Evolutionary conservation across 176 grass and related monocot species (phyloP), one percentile per base, ranked within the genome.

Genomic region (Tuctoria greenei): DNA sequence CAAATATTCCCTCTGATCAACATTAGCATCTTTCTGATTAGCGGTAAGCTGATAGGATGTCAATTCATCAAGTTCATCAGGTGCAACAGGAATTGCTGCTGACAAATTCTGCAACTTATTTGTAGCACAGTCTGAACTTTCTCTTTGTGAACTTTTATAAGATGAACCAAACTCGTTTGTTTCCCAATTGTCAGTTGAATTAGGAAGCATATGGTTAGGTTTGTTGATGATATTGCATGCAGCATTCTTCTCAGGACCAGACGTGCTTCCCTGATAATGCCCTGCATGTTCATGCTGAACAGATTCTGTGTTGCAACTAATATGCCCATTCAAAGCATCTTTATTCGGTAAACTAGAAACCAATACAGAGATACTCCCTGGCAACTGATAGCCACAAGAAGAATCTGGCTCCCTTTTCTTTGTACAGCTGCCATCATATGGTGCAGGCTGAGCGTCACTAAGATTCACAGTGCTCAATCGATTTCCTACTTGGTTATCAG

Each of bases 21-120:
- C n/a, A 79, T 27, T 47, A 82, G 68, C 77, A 10, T 76, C n/a
- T 86, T 86, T 55, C 13, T 52, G 9, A 57, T 25, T 25, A 25
- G 54, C 10, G 21, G 3, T 13, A 57, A 21, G 55, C 76, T 88
- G 75, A 72, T 86, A 41, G 12, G 59, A 78, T 72, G 43, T 66
- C 27, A 86, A 82, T 44, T 86, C 87, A 84, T 87, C 81, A 72
- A 87, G 79, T 67, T 76, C 78, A 34, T 86, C 82, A 31, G 75
- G 52, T 51, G 57, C 42, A 2, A 40, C 59, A 38, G 73, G 67
- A 72, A 72, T 61, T 47, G 72, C 74, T 34, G 73, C 31, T 1
- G 85, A 57, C 13, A 61, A 56, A 57, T 31, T 81, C 76, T 51
- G 55, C 21, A 74, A 74, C 41, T 88, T 78, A 72, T 90, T 88